Evolutionary conservation across 2,329 filamentous ascomycete species (phyloP).

Genomic region (Fusarium stilboides): DNA sequence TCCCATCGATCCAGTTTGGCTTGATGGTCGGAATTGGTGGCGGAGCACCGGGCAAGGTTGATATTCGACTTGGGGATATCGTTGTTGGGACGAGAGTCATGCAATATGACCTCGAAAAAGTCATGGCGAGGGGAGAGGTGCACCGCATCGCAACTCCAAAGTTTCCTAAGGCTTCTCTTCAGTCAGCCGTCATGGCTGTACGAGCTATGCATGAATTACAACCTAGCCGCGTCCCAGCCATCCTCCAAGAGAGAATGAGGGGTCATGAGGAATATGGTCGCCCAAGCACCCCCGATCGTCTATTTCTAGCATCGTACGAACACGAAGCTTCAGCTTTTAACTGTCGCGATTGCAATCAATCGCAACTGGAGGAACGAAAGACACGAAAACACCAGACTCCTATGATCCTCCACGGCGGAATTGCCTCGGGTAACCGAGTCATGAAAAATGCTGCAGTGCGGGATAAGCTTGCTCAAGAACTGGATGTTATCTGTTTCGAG

Average conservation of each 20-base stretch:
- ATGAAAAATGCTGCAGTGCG: conserved; percentile 54
- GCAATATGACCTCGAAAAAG: conserved; percentile 49
- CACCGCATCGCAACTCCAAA: conserved; percentile 19
- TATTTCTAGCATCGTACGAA: conserved; percentile 5
- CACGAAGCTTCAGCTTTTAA: background rate
- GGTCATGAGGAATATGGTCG: background rate
- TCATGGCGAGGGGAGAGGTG: conserved; percentile 14
- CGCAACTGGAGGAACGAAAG: accelerated
- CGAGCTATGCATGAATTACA: conserved; percentile 25
- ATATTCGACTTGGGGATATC: background rate
- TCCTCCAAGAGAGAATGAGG: conserved; percentile 12
- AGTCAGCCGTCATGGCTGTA: conserved; percentile 32
- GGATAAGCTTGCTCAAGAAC: conserved; percentile 46
- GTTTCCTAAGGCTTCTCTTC: background rate
- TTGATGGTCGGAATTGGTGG: background rate
- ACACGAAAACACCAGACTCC: accelerated
- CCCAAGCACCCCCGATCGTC: conserved; percentile 20
- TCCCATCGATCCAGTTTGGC: background rate
- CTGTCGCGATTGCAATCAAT: background rate
- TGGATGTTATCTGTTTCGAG: conserved; percentile 46
- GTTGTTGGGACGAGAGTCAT: conserved; percentile 33
- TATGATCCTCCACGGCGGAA: conserved; percentile 9
- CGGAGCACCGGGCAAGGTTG: background rate
- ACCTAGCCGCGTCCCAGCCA: conserved; percentile 5
- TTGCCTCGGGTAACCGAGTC: conserved; percentile 55